Percentiles rank a stretch among this genome's conserved stretches.
Conservation (phyloP, 2,329 filamentous ascomycete genomes). For the Sclerotinia sclerotiorum region DNA sequence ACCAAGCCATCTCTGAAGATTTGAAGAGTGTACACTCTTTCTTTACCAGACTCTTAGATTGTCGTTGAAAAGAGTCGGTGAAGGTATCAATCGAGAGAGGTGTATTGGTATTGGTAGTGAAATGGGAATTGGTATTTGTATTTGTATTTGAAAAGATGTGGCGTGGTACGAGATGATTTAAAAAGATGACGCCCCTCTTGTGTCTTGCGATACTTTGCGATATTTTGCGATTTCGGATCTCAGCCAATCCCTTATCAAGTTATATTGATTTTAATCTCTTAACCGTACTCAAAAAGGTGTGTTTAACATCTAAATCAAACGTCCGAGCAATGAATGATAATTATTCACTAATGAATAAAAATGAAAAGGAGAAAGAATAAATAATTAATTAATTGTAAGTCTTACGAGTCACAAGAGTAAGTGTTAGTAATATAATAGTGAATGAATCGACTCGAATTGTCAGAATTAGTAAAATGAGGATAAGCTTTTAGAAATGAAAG, state of each 20-base stretch:
- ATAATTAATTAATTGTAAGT: neutral
- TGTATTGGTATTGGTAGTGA: neutral
- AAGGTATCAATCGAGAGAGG: neutral
- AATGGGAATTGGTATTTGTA: neutral
- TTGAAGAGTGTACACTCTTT: neutral
- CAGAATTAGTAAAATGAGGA: neutral
- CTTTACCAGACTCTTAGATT: neutral
- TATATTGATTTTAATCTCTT: neutral
- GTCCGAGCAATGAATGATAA: neutral
- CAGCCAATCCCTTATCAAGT: slow-evolving; percentile 2
- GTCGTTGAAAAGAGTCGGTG: neutral
- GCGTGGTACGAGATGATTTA: neutral
- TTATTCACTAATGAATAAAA: neutral
- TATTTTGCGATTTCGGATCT: slow-evolving; percentile 13
- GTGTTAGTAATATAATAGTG: neutral
- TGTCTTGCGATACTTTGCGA: neutral
- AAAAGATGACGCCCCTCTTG: slow-evolving; percentile 3
- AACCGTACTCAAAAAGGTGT: neutral
- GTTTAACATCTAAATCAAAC: too few species aligned
- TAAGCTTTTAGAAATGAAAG: too few species aligned
- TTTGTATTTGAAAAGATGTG: neutral
- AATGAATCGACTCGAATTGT: neutral
- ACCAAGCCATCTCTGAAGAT: slow-evolving; percentile 69
- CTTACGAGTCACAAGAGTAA: neutral
- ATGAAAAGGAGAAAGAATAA: neutral